Evolutionary conservation across 176 grass and related monocot species (phyloP).

Genomic region (Cenchrus americanus): DNA sequence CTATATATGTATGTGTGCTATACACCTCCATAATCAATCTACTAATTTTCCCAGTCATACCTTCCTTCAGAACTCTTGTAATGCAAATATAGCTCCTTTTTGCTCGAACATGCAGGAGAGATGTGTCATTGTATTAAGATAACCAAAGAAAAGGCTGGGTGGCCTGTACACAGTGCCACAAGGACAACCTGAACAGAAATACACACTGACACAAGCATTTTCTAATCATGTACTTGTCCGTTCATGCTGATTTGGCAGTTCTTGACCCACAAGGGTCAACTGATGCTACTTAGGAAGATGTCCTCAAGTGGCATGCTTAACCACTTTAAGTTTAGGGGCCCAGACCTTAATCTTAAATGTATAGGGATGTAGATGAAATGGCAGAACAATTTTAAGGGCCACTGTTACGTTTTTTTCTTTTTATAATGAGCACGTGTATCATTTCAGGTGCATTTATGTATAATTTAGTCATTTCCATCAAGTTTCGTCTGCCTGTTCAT

Average conservation of each 20-base stretch:
- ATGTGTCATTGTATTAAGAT: background rate
- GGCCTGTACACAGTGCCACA: background rate
- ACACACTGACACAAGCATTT: background rate
- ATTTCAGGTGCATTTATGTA: conserved; percentile 6
- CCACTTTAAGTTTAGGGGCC: background rate
- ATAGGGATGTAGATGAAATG: background rate
- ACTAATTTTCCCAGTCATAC: no score
- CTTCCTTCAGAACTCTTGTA: no score
- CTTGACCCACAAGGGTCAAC: no score
- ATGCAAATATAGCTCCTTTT: background rate
- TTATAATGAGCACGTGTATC: background rate
- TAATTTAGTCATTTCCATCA: conserved; percentile 18
- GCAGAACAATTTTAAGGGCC: background rate
- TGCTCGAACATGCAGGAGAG: background rate
- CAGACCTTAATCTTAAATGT: background rate
- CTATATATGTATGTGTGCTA: no score
- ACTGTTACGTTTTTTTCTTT: no score
- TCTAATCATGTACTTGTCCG: background rate
- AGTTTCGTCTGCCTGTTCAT: background rate
- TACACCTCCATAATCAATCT: no score
- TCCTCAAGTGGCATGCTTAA: no score
- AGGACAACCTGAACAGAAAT: background rate
- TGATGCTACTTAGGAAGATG: no score
- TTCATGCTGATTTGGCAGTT: no score
- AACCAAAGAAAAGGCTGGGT: background rate